Evolutionary conservation across 805 yeast genomes (phyloP).

Genomic region (Starmerella stigmatis): DNA sequence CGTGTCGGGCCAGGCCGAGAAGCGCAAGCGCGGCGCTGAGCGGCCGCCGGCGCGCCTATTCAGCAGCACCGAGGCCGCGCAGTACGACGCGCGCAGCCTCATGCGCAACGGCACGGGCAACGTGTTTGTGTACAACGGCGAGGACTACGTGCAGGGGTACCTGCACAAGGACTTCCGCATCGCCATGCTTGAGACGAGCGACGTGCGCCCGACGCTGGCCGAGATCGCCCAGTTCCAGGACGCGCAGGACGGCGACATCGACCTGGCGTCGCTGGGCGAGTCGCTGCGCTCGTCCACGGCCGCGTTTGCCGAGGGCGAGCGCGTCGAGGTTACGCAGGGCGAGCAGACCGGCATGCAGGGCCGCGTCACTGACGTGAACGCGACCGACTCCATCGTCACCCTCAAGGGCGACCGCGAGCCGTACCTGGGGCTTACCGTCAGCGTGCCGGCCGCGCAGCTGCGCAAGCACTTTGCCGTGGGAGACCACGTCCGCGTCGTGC

Average conservation of each 20-base stretch:
- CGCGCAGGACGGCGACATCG: constrained; percentile 76
- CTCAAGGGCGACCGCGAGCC: constrained; percentile 40
- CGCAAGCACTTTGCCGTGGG: constrained; percentile 82
- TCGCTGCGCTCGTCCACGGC: constrained; percentile 55
- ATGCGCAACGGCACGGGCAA: constrained; percentile 42
- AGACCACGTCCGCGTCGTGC: constrained; percentile 87
- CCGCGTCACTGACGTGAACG: constrained; percentile 26
- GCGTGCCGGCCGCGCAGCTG: constrained; percentile 70
- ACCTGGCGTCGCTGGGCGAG: constrained; percentile 75
- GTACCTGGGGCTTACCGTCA: constrained; percentile 50
- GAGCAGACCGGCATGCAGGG: constrained; percentile 89
- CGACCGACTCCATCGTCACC: constrained; percentile 45
- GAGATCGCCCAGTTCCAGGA: constrained; percentile 58
- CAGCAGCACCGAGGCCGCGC: constrained; percentile 78
- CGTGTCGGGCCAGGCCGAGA: constrained; percentile 38
- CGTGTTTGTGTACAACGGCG: constrained; percentile 65
- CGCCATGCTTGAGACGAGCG: constrained; percentile 65
- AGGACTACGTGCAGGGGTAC: constrained; percentile 83
- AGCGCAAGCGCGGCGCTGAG: constrained; percentile 44
- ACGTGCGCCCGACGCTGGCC: constrained; percentile 74
- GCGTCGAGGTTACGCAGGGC: constrained; percentile 83
- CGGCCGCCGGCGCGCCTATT: constrained; percentile 82
- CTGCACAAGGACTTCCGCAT: constrained; percentile 77
- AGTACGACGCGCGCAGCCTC: constrained; percentile 65
- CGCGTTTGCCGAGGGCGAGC: constrained; percentile 84